These are phyloP conservation scores for Termitomyces sp. DNA, from an alignment of 768 basidiomycete genomes.

Conservation along the genomic window DNA sequence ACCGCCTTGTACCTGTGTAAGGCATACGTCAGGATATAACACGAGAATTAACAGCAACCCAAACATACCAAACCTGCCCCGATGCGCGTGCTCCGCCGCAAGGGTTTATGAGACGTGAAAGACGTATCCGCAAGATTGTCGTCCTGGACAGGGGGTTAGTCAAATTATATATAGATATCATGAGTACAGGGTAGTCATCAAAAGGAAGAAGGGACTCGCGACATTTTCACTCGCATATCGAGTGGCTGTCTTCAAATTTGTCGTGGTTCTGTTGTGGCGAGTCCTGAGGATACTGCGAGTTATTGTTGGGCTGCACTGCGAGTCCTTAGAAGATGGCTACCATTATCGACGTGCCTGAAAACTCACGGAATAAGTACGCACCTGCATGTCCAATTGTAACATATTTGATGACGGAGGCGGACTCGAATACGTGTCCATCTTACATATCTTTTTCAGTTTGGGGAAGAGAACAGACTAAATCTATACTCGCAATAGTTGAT, in stretches of 20 bases:
- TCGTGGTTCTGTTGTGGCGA: background rate
- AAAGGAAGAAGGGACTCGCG: background rate
- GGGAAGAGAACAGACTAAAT: background rate
- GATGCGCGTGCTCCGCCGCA: background rate
- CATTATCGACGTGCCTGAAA: too few relatives aligned
- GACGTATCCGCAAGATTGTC: background rate
- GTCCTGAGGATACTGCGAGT: background rate
- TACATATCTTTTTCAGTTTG: background rate
- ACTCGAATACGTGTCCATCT: background rate
- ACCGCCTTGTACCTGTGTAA: background rate
- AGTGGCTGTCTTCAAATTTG: background rate
- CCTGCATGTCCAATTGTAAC: background rate
- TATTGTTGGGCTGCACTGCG: background rate
- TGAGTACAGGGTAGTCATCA: too few relatives aligned
- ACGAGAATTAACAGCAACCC: background rate
- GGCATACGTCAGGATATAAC: background rate
- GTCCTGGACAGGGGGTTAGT: background rate
- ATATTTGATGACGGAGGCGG: background rate
- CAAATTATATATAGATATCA: too few relatives aligned
- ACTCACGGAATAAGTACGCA: background rate
- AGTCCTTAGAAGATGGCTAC: background rate
- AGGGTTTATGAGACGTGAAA: background rate
- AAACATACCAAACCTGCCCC: background rate
- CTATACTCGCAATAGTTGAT: background rate
- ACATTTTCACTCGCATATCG: background rate